Evolutionary conservation across 257 asterid genomes (phyloP).

Genomic region (Petrea volubilis): DNA sequence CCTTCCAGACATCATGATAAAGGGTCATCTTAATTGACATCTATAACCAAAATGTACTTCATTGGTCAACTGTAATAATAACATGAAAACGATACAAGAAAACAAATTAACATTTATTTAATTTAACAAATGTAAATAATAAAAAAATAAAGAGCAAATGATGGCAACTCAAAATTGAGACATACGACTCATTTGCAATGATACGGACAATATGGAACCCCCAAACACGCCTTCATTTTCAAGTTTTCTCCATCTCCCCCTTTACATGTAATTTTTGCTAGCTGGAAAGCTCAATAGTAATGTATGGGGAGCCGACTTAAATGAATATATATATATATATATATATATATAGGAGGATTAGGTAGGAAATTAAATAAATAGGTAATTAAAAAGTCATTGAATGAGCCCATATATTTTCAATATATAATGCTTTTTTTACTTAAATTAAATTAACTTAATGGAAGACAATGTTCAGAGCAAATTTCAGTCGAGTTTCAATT

Average conservation of each 20-base stretch:
- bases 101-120: background rate
- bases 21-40: background rate
- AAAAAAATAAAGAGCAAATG: background rate
- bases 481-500: too few species aligned
- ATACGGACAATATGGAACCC: background rate
- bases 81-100: constrained; percentile 15
- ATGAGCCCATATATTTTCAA: too few species aligned
- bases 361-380: too few species aligned
- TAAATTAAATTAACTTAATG: too few species aligned
- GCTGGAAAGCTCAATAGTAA: constrained; percentile 25
- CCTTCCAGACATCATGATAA: background rate
- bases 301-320: background rate
- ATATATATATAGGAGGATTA: too few species aligned
- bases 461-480: too few species aligned
- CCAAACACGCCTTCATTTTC: constrained; percentile 14
- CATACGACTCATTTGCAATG: constrained; percentile 14
- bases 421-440: too few species aligned
- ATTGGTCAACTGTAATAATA: constrained; percentile 27
- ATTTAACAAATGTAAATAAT: background rate
- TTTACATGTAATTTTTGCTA: constrained; percentile 26
- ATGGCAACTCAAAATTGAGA: background rate
- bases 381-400: too few species aligned
- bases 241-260: constrained; percentile 23
- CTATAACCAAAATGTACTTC: constrained; percentile 1
- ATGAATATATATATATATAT: background rate